A percentile compares a stretch with the other conserved stretches of the same genome.
Evolutionary conservation across 768 basidiomycete genomes (phyloP).

Genomic region (Mrakia blollopis): DNA sequence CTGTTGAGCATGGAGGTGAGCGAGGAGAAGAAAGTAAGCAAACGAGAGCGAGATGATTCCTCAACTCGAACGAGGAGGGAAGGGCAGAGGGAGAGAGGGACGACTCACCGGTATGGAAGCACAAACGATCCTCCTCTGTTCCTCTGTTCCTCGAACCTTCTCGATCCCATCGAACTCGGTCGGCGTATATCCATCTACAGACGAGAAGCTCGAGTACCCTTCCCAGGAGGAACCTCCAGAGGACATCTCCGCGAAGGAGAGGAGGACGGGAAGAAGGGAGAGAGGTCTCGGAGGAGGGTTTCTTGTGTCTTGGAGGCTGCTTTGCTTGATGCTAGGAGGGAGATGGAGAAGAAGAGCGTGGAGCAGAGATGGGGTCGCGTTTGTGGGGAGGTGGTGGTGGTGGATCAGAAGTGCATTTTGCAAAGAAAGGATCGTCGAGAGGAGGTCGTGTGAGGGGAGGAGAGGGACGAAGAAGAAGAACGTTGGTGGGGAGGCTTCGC

Average conservation of each 20-base stretch:
- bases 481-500: no score
- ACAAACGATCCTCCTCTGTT: not conserved
- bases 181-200: not conserved
- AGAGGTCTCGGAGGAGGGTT: not conserved
- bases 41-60: not conserved
- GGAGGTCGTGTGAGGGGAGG: not conserved
- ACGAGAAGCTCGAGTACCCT: constrained; percentile 2
- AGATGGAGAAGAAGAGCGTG: not conserved
- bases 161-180: not conserved
- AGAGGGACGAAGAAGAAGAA: not conserved
- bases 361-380: not conserved
- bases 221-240: not conserved
- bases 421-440: not conserved
- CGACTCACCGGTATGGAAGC: not conserved
- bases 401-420: not conserved
- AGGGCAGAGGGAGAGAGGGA: no score
- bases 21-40: not conserved
- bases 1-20: not conserved
- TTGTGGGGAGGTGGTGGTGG: not conserved
- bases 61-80: not conserved
- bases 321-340: no score
- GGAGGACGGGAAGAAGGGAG: no score
- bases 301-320: not conserved
- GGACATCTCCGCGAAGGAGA: not conserved
- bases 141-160: not conserved